Percentiles rank a stretch among this genome's conserved stretches.
These are phyloP conservation scores for Naganishia antarctica DNA, from an alignment of 768 basidiomycete genomes.

Conservation along the genomic window DNA sequence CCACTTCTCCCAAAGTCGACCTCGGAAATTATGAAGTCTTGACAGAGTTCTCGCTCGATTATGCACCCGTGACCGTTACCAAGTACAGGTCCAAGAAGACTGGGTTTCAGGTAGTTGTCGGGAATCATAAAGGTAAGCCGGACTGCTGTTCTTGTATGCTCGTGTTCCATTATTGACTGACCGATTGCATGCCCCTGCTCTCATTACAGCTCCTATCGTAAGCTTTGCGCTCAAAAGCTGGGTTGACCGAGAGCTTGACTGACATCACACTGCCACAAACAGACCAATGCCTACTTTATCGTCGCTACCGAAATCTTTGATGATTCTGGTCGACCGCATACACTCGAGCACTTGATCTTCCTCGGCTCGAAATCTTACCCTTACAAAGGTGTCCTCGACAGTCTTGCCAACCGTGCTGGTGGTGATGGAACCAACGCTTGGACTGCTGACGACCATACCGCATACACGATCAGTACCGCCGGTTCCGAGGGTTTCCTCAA, in stretches of 20 bases:
- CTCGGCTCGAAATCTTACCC: constrained; percentile 94
- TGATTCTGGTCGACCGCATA: constrained; percentile 92
- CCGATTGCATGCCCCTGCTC: neutral
- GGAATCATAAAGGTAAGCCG: constrained; percentile 66
- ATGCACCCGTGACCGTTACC: constrained; percentile 71
- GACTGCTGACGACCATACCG: constrained; percentile 76
- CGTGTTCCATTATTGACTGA: neutral
- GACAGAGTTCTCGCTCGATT: constrained; percentile 68
- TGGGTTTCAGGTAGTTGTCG: constrained; percentile 82
- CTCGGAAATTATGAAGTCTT: constrained; percentile 77
- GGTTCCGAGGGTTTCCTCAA: constrained; percentile 72
- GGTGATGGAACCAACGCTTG: constrained; percentile 68
- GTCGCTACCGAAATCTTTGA: constrained; percentile 90
- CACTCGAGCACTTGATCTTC: constrained; percentile 89
- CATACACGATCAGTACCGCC: constrained; percentile 92
- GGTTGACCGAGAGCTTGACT: constrained; percentile 5
- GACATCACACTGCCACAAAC: constrained; percentile 57
- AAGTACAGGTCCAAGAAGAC: constrained; percentile 85
- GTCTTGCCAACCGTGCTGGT: constrained; percentile 79
- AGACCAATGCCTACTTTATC: constrained; percentile 86
- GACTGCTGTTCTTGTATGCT: no score
- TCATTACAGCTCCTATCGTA: constrained; percentile 27
- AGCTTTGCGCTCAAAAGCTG: constrained; percentile 26
- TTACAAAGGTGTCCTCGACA: constrained; percentile 91
- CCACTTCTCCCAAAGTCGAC: constrained; percentile 43